Base-by-base conservation (phyloP, 805 yeast genomes). In the Nakazawaea peltata region DNA sequence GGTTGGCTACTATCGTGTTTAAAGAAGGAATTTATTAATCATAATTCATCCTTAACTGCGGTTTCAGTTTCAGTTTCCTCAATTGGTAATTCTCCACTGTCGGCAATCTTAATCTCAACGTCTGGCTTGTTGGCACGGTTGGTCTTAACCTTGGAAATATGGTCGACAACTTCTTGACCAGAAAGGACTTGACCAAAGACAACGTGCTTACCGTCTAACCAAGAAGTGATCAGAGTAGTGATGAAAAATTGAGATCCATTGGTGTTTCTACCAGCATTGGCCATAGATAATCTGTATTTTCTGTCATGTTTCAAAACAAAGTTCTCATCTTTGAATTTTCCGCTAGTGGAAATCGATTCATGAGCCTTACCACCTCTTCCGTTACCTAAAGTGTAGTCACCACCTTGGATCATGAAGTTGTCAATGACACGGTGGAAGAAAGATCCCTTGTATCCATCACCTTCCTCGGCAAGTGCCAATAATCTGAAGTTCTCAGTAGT, bases 191-290 rank as follows among this genome's bases (percentile, higher is more conserved):
- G 85, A 46, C 98, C 98, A 52, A 92, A 92, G 28, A 92, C 98
- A 54, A 92, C 98, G 61, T 92, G 98, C 49, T 67, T 77, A 45
- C 94, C 92, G 54, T 92, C 86, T 54, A 92, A 74, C 97, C 98
- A 92, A 33, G 80, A 65, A 38, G 96, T 85, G 24, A 74, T 71
- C 16, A 82, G 95, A 19, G 97, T 88, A 52, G 95, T 87, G 64
- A 92, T 81, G 71, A 88, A 88, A 57, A 88, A 88, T 63, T 87
- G 97, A 25, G 95, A 86, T 15, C 96, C 96, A 57, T 87, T 87
- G 60, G 88, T 80, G 61, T 80, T 67, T 43, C 55, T 73, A 45
- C 90, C 90, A 22, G 86, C 78, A 50, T 81, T 81, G 47, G 90
- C 90, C 90, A 81, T 81, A 3, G 85, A 77, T 48, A 81, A 56